These are phyloP conservation scores for Tephrocybe sp. DNA, from an alignment of 768 basidiomycete species.

Conservation along the genomic window DNA sequence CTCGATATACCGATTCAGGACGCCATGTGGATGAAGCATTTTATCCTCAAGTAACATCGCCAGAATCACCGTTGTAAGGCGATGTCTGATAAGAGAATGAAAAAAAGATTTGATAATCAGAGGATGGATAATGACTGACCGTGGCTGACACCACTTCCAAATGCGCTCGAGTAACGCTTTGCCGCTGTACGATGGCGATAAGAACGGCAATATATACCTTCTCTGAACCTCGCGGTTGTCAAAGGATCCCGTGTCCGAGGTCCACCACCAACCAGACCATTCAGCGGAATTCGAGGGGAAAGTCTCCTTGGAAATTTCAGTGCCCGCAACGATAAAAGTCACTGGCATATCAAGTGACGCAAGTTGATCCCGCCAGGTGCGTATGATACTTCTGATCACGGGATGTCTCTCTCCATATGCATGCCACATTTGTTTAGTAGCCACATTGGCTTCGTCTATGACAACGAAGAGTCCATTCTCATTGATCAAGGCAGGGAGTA, in stretches of 20 bases:
- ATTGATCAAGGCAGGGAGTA: background rate
- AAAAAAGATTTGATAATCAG: background rate
- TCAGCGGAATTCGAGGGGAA: no score
- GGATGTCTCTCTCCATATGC: background rate
- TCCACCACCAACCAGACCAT: no score
- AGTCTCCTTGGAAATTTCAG: no score
- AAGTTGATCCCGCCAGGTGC: background rate
- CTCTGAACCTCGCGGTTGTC: no score
- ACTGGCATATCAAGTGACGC: background rate
- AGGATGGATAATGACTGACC: no score
- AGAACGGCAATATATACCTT: no score
- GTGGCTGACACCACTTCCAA: no score
- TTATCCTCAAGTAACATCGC: conserved; percentile 1
- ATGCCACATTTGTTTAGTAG: background rate
- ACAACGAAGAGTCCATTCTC: background rate
- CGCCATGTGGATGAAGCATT: background rate
- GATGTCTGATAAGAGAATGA: background rate
- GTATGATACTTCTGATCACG: background rate
- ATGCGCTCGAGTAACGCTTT: no score
- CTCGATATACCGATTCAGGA: background rate
- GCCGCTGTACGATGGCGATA: no score
- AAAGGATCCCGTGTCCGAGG: no score
- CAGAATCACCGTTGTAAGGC: background rate
- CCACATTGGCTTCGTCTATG: conserved; percentile 7
- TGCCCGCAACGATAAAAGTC: no score